A percentile compares a stretch with the other conserved stretches of the same genome.
These are phyloP conservation scores for Gentiana dahurica DNA, from an alignment of 257 asterid genomes.

Conservation along the genomic window DNA sequence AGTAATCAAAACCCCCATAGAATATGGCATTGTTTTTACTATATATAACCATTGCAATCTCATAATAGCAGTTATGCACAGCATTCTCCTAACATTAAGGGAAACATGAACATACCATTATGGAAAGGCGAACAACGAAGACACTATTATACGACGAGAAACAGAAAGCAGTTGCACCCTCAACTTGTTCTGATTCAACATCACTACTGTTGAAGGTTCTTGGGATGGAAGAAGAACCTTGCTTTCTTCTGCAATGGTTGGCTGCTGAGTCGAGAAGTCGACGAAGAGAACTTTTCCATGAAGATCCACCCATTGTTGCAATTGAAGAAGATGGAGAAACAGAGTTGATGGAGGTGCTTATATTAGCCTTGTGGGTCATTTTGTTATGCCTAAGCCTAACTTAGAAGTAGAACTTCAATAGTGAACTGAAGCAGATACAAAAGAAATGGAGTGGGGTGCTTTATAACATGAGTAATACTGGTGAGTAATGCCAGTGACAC, in stretches of 20 bases:
- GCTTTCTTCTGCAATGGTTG: slow-evolving; percentile 15
- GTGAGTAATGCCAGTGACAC: too few species aligned
- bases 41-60: too few species aligned
- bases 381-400: neutral
- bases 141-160: slow-evolving; percentile 58
- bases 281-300: slow-evolving; percentile 8
- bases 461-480: too few species aligned
- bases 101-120: slow-evolving; percentile 44
- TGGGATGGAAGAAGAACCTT: slow-evolving; percentile 19
- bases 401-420: slow-evolving; percentile 2
- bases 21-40: too few species aligned
- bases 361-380: slow-evolving; percentile 9
- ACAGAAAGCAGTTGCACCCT: slow-evolving; percentile 44
- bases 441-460: neutral
- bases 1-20: too few species aligned
- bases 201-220: slow-evolving; percentile 30
- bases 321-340: slow-evolving; percentile 19
- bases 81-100: too few species aligned
- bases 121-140: slow-evolving; percentile 91
- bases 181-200: slow-evolving; percentile 56
- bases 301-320: slow-evolving; percentile 18
- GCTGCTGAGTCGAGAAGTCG: slow-evolving; percentile 18
- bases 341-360: slow-evolving; percentile 12
- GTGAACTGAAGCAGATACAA: slow-evolving; percentile 3
- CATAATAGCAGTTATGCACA: too few species aligned